Percentiles rank a stretch among this genome's conserved stretches.
phyloP scores from a whole-genome alignment of 805 yeast species.

The Zygotorulaspora chibaensis region DNA sequence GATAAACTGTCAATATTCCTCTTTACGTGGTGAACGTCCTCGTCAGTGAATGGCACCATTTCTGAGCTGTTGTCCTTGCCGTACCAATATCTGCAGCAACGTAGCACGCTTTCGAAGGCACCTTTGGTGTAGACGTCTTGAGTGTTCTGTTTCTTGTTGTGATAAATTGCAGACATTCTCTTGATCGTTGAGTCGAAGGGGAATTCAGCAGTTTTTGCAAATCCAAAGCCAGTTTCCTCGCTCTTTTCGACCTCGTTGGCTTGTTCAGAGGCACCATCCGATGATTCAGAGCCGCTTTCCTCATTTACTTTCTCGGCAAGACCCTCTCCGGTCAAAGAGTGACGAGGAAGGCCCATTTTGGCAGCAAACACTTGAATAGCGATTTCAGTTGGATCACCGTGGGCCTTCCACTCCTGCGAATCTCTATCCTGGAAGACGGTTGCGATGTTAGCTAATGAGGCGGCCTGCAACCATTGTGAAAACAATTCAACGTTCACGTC shows the following conservation, averaged over 20 bases:
- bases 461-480: constrained; percentile 53
- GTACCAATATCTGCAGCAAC: constrained; percentile 55
- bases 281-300: constrained; percentile 10
- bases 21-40: constrained; percentile 42
- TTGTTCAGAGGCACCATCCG: constrained; percentile 43
- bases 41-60: constrained; percentile 46
- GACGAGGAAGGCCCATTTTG: constrained; percentile 51
- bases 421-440: constrained; percentile 49
- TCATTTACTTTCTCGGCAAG: constrained; percentile 19
- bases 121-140: constrained; percentile 75
- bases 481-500: constrained; percentile 29
- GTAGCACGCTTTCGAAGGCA: constrained; percentile 74
- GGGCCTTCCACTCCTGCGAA: constrained; percentile 59
- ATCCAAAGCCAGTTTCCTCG: constrained; percentile 31
- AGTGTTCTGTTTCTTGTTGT: constrained; percentile 52
- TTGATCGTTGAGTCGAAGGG: constrained; percentile 85
- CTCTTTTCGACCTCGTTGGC: constrained; percentile 58
- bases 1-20: constrained; percentile 65
- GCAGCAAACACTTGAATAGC: constrained; percentile 77
- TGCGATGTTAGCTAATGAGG: constrained; percentile 80
- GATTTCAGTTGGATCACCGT: constrained; percentile 87
- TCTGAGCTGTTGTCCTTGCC: constrained; percentile 51
- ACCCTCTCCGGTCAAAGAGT: constrained; percentile 38
- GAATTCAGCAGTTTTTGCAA: constrained; percentile 59
- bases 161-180: constrained; percentile 75